Base-by-base conservation (phyloP, 192 early-diverging fungal species). In the Irineochytrium annulatum region DNA sequence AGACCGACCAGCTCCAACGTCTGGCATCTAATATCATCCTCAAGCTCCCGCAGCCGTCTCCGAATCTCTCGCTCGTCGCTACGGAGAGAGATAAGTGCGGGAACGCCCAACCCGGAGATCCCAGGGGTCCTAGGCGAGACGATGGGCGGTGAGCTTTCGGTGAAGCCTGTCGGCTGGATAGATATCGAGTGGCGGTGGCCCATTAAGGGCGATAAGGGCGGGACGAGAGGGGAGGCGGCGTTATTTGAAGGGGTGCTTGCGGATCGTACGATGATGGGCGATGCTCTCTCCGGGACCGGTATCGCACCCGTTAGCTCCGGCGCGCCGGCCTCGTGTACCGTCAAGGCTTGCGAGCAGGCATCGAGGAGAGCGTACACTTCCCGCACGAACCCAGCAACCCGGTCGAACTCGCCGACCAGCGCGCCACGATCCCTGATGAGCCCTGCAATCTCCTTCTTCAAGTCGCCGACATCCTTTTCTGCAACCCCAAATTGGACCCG, bases 1-100 rank as follows among this genome's bases (percentile, higher is more conserved):
- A 65, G 27, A 3, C 55, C 63, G 6, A 49, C 46, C 31, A 65
- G 55, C 34, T 65, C 63, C 1, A 65, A 32, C 3, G 70, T 52
- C 45, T 75, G 72, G 49, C 68, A 67, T 6, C 71, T 59, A 35
- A 78, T 70, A 58, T 78, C 77, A 49, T 78, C 77, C 37, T 78
- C 65, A 24, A 78, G 55, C 24, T 61, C 65, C 20, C 77, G 62
- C 39, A 78, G 54, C 13, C 53, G 13, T 45, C 58, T 27, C 19
- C 77, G 67, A 27, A 78, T 65, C 14, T 69, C 61, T 11, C 55
- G 33, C 44, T 58, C 59, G 44, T 59, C 60, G 35, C 57, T 35
- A 5, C 59, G 44, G 11, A 59, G 34, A 51, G 26, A 61, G 30
- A 56, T 48, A 51, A 65, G 43, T 44, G 34, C 48, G 13, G 60